A percentile compares a stretch with the other conserved stretches of the same genome.
Evolutionary conservation across 352 stramenopile genomes (phyloP).

Genomic region (Pythium aristosporum): DNA sequence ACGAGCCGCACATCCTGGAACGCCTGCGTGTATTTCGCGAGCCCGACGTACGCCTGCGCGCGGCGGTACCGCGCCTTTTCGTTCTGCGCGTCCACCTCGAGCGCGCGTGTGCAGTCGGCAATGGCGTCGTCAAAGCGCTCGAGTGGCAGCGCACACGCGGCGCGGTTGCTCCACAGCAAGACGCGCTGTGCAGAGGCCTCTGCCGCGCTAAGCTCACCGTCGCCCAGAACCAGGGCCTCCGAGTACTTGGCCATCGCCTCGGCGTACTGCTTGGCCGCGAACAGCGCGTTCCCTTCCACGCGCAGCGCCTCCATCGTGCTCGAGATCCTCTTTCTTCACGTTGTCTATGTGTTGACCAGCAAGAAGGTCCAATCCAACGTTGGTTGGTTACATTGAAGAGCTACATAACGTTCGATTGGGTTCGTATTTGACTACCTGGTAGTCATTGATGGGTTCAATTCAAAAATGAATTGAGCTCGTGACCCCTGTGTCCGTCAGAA

Average conservation of each 20-base stretch:
- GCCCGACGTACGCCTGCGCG: constrained; percentile 65
- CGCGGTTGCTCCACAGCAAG: constrained; percentile 78
- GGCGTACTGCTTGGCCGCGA: constrained; percentile 67
- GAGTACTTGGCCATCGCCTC: constrained; percentile 68
- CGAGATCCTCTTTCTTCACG: background rate
- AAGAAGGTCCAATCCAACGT: background rate
- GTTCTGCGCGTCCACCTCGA: constrained; percentile 52
- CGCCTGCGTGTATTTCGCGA: constrained; percentile 63
- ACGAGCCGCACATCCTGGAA: constrained; percentile 75
- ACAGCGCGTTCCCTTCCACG: constrained; percentile 69
- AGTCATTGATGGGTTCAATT: constrained; percentile 2
- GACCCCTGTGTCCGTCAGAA: background rate
- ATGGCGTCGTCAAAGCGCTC: constrained; percentile 51
- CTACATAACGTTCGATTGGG: background rate
- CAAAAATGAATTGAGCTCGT: constrained; percentile 2
- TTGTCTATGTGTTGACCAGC: background rate
- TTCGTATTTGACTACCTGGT: constrained; percentile 9
- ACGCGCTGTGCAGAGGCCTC: constrained; percentile 47
- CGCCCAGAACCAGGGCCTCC: constrained; percentile 35
- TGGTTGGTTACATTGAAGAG: constrained; percentile 4
- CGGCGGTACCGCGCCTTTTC: constrained; percentile 80
- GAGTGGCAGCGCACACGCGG: constrained; percentile 69
- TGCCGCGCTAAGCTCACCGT: constrained; percentile 9
- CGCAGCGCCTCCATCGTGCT: constrained; percentile 57
- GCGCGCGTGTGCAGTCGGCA: constrained; percentile 52